Conservation (phyloP, 2,329 filamentous ascomycete species). For the Monosporascus sp. region DNA sequence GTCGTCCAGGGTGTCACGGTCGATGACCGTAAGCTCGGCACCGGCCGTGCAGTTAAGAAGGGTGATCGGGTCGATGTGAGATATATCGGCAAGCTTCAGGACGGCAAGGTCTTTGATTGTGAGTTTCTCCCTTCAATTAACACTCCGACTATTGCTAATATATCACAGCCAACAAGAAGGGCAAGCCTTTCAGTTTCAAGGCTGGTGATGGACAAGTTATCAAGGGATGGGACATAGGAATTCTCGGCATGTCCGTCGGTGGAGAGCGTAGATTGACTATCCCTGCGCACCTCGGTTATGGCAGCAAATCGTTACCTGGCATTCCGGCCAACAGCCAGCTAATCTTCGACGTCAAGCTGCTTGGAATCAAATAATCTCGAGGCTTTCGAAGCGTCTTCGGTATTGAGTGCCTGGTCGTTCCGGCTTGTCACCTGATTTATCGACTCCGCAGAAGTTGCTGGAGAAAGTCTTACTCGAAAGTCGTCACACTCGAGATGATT, state of each 20-base stretch:
- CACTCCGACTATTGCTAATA: slow-evolving; percentile 15
- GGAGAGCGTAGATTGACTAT: slow-evolving; percentile 91
- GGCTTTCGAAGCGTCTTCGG: slow-evolving; percentile 1
- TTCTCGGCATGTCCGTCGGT: slow-evolving; percentile 87
- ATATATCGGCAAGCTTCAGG: slow-evolving; percentile 94
- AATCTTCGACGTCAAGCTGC: slow-evolving; percentile 84
- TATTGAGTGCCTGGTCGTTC: background rate
- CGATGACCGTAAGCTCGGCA: slow-evolving; percentile 91
- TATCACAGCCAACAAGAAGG: slow-evolving; percentile 86
- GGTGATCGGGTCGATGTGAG: slow-evolving; percentile 89
- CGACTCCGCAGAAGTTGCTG: background rate
- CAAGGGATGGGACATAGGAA: slow-evolving; percentile 96
- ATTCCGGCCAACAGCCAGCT: slow-evolving; percentile 90
- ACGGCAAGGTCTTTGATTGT: slow-evolving; percentile 95
- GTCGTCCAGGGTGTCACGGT: slow-evolving; percentile 83
- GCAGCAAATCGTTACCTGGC: slow-evolving; percentile 72
- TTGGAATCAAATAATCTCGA: slow-evolving; percentile 69
- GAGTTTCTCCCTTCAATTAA: slow-evolving; percentile 37
- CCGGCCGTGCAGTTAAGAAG: slow-evolving; percentile 79
- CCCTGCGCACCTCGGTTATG: slow-evolving; percentile 82
- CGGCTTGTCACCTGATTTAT: background rate
- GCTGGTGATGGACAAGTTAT: slow-evolving; percentile 93
- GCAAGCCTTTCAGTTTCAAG: slow-evolving; percentile 95
- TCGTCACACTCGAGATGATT: background rate
- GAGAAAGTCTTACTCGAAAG: background rate